Evolutionary conservation across 2,329 filamentous ascomycete species (phyloP), one percentile per base, ranked within the genome.

Genomic region (Emericellopsis cladophorae): DNA sequence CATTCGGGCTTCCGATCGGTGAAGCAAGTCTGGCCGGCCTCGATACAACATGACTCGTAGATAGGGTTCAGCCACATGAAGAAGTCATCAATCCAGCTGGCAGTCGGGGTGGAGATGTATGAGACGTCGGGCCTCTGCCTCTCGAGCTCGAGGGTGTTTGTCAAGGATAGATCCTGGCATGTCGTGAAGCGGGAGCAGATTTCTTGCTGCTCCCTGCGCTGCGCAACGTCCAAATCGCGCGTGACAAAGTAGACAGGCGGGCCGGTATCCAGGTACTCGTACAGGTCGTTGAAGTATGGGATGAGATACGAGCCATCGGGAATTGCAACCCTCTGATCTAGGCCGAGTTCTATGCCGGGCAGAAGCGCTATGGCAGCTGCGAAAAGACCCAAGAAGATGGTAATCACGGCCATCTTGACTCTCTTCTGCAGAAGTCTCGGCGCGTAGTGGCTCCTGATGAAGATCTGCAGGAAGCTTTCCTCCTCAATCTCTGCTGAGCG

Each of bases 221-320:
- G 64, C 0, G 90, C 93, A 14, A 81, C 72, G 51, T 96, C 92
- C 36, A 92, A 68, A 38, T 83, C 75, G 16, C 81, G 78, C 3
- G 89, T 87, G 36, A 98, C 87, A 58, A 98, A 98, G 60, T 96
- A 98, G 7, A 98, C 88, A 0, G 92, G 92, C 38, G 92, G 90
- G 0, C 92, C 93, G 14, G 80, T 81, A 45, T 89, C 84, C 51
- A 96, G 83, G 57, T 98, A 98, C 44, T 79, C 79, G 57, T 95
- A 94, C 24, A 98, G 68, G 56, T 98, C 92, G 54, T 96, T 88
- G 62, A 98, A 98, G 60, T 95, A 98, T 9, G 84, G 78, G 46
- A 98, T 95, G 39, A 98, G 68, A 57, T 98, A 98, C 1, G 90
- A 96, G 52, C 86, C 89, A 48, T 84, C 85, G 0, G 92, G 92